Conservation (phyloP, 345 rosid genomes). For the Brassica incana region DNA sequence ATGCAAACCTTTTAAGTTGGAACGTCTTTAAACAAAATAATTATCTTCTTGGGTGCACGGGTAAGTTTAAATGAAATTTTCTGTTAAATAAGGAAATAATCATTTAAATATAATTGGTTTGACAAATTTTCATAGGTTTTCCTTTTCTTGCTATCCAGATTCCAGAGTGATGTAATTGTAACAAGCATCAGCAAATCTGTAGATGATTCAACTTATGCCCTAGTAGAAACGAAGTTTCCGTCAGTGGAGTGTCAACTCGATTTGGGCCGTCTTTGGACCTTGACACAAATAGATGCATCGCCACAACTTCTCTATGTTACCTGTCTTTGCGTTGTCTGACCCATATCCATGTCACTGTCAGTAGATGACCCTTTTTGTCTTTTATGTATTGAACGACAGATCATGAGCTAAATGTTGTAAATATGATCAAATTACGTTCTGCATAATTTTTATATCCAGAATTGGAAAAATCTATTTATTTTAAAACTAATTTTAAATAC, state of each 20-base stretch:
- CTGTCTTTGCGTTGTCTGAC: background rate
- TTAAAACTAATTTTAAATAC: too few relatives aligned
- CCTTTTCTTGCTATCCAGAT: too few relatives aligned
- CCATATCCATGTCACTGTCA: background rate
- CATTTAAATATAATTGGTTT: too few relatives aligned
- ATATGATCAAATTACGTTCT: background rate
- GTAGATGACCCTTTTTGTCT: background rate
- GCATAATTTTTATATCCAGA: background rate
- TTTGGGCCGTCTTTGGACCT: background rate
- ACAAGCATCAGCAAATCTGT: background rate
- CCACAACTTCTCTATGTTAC: background rate
- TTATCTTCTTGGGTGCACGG: too few relatives aligned
- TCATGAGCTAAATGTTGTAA: background rate
- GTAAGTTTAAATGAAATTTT: too few relatives aligned
- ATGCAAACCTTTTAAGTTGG: background rate
- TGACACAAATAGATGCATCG: background rate
- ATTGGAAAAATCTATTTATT: background rate
- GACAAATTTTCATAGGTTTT: too few relatives aligned
- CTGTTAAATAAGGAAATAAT: too few relatives aligned
- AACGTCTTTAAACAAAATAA: too few relatives aligned
- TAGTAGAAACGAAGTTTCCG: background rate
- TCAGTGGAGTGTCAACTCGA: background rate
- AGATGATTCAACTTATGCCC: background rate
- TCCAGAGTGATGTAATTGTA: too few relatives aligned
- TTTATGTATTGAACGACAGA: background rate